Conservation (phyloP, 306 rosid genomes). For the Dryas octopetala region DNA sequence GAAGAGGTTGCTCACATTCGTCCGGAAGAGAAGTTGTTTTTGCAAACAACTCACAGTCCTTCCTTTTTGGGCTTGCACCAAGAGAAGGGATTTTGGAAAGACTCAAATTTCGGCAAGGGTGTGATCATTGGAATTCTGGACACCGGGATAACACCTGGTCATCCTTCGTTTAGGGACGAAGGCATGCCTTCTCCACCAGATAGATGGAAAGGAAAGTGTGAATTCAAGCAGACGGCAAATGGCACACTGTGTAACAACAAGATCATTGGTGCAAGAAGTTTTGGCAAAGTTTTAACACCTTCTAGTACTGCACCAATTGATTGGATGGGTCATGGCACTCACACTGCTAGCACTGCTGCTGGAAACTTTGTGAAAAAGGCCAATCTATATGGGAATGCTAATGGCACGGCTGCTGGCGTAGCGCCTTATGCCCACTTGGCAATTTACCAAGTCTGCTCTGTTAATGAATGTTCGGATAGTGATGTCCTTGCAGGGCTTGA, state of each 20-base stretch:
- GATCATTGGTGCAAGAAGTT: conserved; percentile 60
- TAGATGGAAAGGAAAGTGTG: conserved; percentile 71
- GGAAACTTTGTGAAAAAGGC: conserved; percentile 49
- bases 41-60: conserved; percentile 62
- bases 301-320: conserved; percentile 38
- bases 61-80: conserved; percentile 51
- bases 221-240: conserved; percentile 31
- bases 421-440: too few species aligned
- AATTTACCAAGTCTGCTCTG: too few species aligned
- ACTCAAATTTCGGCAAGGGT: conserved; percentile 59
- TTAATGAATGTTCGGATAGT: too few species aligned
- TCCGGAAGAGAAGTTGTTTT: conserved; percentile 30
- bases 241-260: conserved; percentile 49
- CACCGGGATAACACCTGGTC: conserved; percentile 43
- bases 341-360: conserved; percentile 59
- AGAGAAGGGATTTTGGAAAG: conserved; percentile 49
- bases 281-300: not conserved
- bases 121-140: conserved; percentile 63
- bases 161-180: conserved; percentile 56
- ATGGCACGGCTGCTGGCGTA: too few species aligned
- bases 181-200: conserved; percentile 65
- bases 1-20: conserved; percentile 45
- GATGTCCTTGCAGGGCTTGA: too few species aligned
- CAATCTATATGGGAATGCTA: too few species aligned
- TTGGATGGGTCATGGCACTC: conserved; percentile 51